Evolutionary conservation across 495 filamentous ascomycete species (phyloP).

Genomic region (Aspergillus sparsus): DNA sequence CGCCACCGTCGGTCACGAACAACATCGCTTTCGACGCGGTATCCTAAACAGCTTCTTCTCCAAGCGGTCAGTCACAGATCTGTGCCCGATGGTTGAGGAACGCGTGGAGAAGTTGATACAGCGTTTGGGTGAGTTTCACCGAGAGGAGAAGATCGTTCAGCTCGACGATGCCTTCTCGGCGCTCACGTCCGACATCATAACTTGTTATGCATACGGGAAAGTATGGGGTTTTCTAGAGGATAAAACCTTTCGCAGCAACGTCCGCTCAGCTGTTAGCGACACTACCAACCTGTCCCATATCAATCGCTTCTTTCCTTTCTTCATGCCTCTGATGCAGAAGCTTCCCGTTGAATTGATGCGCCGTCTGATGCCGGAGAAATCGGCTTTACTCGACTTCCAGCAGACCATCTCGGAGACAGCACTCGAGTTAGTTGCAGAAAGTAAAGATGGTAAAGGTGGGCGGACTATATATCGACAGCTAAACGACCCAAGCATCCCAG

Average conservation of each 20-base stretch:
- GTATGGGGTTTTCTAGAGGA: constrained; percentile 36
- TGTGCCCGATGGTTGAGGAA: constrained; percentile 1
- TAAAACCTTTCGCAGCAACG: constrained; percentile 25
- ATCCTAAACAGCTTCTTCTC: constrained; percentile 34
- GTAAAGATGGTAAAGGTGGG: neutral
- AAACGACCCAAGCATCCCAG: constrained; percentile 23
- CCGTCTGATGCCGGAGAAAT: constrained; percentile 18
- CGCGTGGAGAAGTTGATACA: neutral
- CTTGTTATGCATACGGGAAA: constrained; percentile 43
- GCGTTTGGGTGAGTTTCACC: constrained; percentile 35
- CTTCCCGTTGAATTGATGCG: constrained; percentile 20
- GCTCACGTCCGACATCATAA: constrained; percentile 46
- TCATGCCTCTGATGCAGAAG: neutral
- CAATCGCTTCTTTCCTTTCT: constrained; percentile 31
- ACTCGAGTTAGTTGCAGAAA: neutral
- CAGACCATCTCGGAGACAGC: neutral
- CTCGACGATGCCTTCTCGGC: constrained; percentile 43
- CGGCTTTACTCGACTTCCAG: neutral
- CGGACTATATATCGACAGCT: constrained; percentile 7
- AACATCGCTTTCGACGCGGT: constrained; percentile 31
- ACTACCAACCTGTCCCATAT: constrained; percentile 29
- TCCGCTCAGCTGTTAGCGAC: constrained; percentile 26
- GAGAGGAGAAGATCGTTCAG: constrained; percentile 26
- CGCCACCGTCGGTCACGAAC: constrained; percentile 25
- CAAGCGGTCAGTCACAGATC: constrained; percentile 21